phyloP scores from a whole-genome alignment of 1,284 basidiomycete genomes.

The Earliella scabrosa region DNA sequence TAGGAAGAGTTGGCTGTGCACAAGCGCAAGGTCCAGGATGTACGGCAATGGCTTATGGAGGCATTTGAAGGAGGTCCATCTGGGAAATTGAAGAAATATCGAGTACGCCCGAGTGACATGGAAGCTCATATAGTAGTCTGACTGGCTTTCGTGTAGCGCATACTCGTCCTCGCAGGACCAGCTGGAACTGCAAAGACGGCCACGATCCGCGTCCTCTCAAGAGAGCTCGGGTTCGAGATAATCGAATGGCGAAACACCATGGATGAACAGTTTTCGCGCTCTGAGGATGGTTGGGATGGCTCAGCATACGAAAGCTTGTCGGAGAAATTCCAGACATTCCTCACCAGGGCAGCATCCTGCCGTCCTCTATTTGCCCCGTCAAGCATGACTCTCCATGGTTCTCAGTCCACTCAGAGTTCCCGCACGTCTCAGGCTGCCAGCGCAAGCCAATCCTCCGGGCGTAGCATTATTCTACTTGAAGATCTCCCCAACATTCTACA shows the following conservation, averaged over 20 bases:
- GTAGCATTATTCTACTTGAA: constrained; percentile 82
- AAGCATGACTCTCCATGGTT: constrained; percentile 14
- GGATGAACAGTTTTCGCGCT: constrained; percentile 43
- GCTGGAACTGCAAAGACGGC: constrained; percentile 93
- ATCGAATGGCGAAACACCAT: constrained; percentile 84
- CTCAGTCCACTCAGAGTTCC: constrained; percentile 9
- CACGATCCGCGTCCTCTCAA: constrained; percentile 76
- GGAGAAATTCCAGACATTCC: constrained; percentile 79
- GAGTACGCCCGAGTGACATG: constrained; percentile 53
- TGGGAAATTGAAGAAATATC: constrained; percentile 74
- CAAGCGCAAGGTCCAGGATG: constrained; percentile 84
- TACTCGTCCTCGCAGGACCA: constrained; percentile 88
- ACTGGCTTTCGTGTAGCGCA: constrained; percentile 54
- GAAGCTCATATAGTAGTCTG: neutral
- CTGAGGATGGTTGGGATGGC: constrained; percentile 24
- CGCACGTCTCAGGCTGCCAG: constrained; percentile 19
- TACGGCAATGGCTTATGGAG: constrained; percentile 85
- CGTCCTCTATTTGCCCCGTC: constrained; percentile 50
- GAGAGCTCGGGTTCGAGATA: constrained; percentile 80
- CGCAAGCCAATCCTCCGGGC: constrained; percentile 29
- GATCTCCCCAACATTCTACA: constrained; percentile 93
- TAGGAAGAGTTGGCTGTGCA: constrained; percentile 89
- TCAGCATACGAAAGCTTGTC: constrained; percentile 60
- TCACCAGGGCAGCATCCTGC: constrained; percentile 74
- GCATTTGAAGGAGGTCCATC: constrained; percentile 75